These are phyloP conservation scores for Skeletonema menzelii DNA, from an alignment of 108 stramenopile species.

Conservation along the genomic window DNA sequence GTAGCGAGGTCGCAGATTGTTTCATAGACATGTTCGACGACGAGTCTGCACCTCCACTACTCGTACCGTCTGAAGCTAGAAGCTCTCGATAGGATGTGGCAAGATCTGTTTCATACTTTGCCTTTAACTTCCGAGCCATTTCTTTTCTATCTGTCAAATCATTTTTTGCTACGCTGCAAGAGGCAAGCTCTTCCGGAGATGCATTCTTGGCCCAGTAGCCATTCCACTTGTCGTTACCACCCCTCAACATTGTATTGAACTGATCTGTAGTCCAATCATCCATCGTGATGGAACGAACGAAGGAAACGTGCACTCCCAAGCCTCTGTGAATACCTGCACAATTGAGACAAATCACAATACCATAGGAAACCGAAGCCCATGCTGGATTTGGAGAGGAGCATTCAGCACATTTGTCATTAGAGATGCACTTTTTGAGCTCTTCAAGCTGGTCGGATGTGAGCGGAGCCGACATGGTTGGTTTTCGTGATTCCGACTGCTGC, in stretches of 20 bases:
- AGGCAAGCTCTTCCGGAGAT: not conserved
- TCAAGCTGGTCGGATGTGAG: not conserved
- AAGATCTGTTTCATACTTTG: constrained; percentile 39
- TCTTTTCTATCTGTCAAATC: constrained; percentile 11
- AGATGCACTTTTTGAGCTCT: not conserved
- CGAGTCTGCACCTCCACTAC: not conserved
- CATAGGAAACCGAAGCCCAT: constrained; percentile 86
- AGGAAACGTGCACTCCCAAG: constrained; percentile 55
- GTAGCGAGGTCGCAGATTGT: not conserved
- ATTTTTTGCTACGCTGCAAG: not conserved
- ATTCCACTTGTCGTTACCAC: constrained; percentile 50
- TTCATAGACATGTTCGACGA: not conserved
- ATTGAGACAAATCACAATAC: constrained; percentile 73
- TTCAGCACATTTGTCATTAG: constrained; percentile 58
- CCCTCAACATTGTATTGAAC: constrained; percentile 36
- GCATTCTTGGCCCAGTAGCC: constrained; percentile 25
- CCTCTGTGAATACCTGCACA: constrained; percentile 74
- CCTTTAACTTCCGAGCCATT: not conserved
- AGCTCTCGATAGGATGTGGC: constrained; percentile 23
- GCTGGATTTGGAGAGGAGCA: constrained; percentile 63
- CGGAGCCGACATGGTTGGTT: not conserved
- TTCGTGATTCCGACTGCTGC: too few species aligned
- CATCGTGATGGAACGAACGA: constrained; percentile 58
- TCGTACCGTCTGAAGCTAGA: constrained; percentile 2
- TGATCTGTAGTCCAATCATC: constrained; percentile 53